Evolutionary conservation across 306 rosid genomes (phyloP).

Genomic region (Comarum palustre): DNA sequence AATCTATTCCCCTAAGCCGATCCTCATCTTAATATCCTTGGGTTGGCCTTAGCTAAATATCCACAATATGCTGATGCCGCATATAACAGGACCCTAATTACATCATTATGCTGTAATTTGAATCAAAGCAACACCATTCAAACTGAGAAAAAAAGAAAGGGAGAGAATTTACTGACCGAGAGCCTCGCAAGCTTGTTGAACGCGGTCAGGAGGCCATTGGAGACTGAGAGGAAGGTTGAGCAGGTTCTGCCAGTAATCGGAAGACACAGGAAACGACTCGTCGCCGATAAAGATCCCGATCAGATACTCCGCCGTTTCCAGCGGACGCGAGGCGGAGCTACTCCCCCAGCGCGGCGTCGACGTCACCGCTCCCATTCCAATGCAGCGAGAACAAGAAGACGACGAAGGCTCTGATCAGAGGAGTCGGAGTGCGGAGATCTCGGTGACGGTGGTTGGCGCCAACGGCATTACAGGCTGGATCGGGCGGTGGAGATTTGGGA

Average conservation of each 20-base stretch:
- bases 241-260: constrained; percentile 92
- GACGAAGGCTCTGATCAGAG: neutral
- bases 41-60: neutral
- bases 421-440: constrained; percentile 16
- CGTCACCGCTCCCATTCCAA: constrained; percentile 76
- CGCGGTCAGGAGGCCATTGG: constrained; percentile 72
- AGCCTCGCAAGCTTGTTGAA: constrained; percentile 78
- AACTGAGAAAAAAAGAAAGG: no score
- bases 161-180: constrained; percentile 52
- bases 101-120: neutral
- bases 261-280: constrained; percentile 74
- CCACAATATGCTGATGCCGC: constrained; percentile 1
- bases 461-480: constrained; percentile 50
- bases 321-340: constrained; percentile 41
- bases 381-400: neutral
- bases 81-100: neutral
- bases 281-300: constrained; percentile 79
- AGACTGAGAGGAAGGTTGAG: constrained; percentile 77
- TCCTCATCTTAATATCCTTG: neutral
- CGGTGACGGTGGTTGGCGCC: constrained; percentile 32
- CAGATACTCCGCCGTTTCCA: constrained; percentile 82
- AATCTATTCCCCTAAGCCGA: neutral
- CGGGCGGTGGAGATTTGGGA: constrained; percentile 31
- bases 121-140: neutral
- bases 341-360: constrained; percentile 73